Conservation (phyloP, 2,329 filamentous ascomycete species). For the Ascomycota sp. region DNA sequence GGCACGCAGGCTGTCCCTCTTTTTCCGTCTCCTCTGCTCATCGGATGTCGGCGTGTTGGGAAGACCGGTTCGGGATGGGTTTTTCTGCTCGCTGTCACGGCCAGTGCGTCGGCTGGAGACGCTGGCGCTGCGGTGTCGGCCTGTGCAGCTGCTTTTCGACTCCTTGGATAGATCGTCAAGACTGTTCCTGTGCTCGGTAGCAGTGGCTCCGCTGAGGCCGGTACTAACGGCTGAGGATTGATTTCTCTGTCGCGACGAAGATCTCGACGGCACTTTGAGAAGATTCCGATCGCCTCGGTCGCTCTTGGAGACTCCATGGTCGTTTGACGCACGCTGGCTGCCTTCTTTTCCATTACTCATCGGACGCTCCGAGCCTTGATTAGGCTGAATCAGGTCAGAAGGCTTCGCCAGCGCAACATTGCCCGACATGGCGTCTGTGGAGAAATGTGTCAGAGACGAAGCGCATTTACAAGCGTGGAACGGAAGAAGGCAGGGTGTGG, state of each 20-base stretch:
- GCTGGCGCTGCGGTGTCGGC: constrained; percentile 42
- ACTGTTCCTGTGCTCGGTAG: constrained; percentile 36
- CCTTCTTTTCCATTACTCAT: constrained; percentile 21
- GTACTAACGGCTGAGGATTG: constrained; percentile 36
- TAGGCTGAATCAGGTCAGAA: constrained; percentile 12
- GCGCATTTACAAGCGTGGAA: background rate
- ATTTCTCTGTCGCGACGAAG: constrained; percentile 34
- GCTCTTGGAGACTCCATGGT: constrained; percentile 22
- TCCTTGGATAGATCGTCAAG: constrained; percentile 42
- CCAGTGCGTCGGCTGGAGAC: constrained; percentile 40
- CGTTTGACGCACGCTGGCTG: constrained; percentile 18
- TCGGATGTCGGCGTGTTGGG: constrained; percentile 27
- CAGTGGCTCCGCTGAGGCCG: constrained; percentile 35
- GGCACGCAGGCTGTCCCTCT: constrained; percentile 29
- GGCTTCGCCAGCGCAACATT: constrained; percentile 8
- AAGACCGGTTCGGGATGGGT: constrained; percentile 25
- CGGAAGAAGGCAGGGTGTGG: too few species aligned
- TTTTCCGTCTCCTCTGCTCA: constrained; percentile 31
- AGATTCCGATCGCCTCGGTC: constrained; percentile 29
- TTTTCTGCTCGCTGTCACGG: constrained; percentile 28
- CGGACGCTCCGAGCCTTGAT: constrained; percentile 12
- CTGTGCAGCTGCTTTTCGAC: constrained; percentile 40
- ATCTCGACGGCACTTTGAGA: constrained; percentile 37
- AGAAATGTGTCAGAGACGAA: background rate
- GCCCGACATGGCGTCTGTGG: constrained; percentile 12